Evolutionary conservation across 352 stramenopile species (phyloP), one percentile per base, ranked within the genome.

Genomic region (Bremia lactucae): DNA sequence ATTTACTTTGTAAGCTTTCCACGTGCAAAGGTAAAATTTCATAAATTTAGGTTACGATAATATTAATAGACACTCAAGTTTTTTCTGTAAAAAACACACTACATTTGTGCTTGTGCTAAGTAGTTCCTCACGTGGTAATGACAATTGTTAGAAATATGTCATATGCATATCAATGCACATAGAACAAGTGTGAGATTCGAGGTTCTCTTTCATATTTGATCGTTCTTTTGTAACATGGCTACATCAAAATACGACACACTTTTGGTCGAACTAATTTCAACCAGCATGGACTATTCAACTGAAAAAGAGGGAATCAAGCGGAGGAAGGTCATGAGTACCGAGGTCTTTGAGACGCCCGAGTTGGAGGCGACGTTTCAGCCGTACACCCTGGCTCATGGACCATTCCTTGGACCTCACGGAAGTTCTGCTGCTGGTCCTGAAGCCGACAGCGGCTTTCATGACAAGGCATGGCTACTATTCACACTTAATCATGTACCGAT

Each of bases 271-370:
- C 7, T n/a, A 33, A n/a, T 14, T 33, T 16, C 28, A n/a, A n/a
- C 21, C 13, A 22, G 31, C 31, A 63, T 64, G 46, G 60, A 70
- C 34, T 59, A 64, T 57, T 60, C 47, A 50, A 62, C 56, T 31
- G 43, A 48, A 26, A 63, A 59, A 55, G 52, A 66, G 36, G 55
- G 52, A 26, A 44, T 43, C 29, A 70, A 70, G 56, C 60, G 60
- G 37, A 56, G 60, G 54, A 70, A 70, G 56, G 46, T 70, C 26
- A 87, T 83, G 73, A 87, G 50, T 52, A 62, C 56, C 23, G 75
- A 87, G 38, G 72, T 87, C 23, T 87, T 80, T 46, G 75, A 87
- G 70, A 84, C 75, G 36, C 75, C 72, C 21, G 70, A 85, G 38
- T 58, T 69, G 8, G 70, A 85, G 38, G 61, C 68, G 42, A 58